These are phyloP conservation scores for Brassica incana DNA, from an alignment of 345 rosid species.

Conservation along the genomic window DNA sequence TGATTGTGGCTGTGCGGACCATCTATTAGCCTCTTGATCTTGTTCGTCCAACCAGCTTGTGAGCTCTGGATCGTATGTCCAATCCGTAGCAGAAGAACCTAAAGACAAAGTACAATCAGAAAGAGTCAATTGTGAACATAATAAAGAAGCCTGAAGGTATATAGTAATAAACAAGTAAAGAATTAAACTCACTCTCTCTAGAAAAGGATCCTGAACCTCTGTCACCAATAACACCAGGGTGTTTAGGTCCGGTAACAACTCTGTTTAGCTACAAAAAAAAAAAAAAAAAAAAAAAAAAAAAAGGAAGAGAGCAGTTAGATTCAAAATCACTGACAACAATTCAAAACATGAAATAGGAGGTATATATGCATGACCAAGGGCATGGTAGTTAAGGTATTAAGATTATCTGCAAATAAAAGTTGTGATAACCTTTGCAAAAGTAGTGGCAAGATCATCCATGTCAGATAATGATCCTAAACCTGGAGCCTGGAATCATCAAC, in stretches of 20 bases:
- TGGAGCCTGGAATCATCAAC: constrained; percentile 49
- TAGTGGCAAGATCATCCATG: constrained; percentile 82
- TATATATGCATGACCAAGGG: neutral
- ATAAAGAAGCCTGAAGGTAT: neutral
- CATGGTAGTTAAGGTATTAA: neutral
- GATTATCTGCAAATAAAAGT: neutral
- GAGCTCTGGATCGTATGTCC: constrained; percentile 82
- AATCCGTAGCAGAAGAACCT: constrained; percentile 92
- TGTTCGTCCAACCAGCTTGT: constrained; percentile 74
- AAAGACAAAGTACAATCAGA: constrained; percentile 24
- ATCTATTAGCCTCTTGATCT: constrained; percentile 55
- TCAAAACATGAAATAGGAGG: neutral
- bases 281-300: neutral
- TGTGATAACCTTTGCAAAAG: constrained; percentile 79
- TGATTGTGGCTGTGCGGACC: constrained; percentile 76
- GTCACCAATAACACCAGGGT: constrained; percentile 96
- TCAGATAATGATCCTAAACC: constrained; percentile 71
- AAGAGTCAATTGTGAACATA: neutral
- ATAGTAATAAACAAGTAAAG: neutral
- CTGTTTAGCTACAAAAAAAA: constrained; percentile 66
- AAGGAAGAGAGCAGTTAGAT: neutral
- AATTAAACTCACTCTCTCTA: constrained; percentile 84
- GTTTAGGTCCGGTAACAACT: constrained; percentile 83
- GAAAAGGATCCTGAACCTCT: constrained; percentile 96
- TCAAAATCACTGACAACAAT: neutral